Percentiles rank a stretch among this genome's conserved stretches.
Evolutionary conservation across 768 basidiomycete genomes (phyloP).

Genomic region (Mycena maculata): DNA sequence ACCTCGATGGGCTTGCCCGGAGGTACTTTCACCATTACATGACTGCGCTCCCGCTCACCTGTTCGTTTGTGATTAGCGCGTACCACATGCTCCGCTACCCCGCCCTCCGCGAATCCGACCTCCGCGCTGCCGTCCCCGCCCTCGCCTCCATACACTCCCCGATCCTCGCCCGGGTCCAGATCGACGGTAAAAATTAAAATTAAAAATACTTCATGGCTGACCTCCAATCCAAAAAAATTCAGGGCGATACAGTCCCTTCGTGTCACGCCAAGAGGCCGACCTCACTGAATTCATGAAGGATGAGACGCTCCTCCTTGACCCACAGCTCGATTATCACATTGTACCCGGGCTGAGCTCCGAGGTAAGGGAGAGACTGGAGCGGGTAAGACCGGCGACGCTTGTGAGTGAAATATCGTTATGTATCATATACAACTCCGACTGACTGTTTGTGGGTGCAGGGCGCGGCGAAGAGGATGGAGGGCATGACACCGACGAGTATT

Average conservation of each 20-base stretch:
- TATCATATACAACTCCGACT: constrained; percentile 52
- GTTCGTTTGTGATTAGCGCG: too few relatives aligned
- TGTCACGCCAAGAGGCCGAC: constrained; percentile 81
- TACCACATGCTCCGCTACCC: constrained; percentile 79
- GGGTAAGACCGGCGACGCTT: constrained; percentile 74
- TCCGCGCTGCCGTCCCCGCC: constrained; percentile 60
- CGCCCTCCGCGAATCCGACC: constrained; percentile 54
- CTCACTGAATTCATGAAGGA: constrained; percentile 80
- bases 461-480: constrained; percentile 93
- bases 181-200: constrained; percentile 67
- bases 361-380: constrained; percentile 71
- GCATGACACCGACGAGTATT: constrained; percentile 87
- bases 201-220: background rate
- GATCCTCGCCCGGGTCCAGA: constrained; percentile 70
- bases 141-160: constrained; percentile 62
- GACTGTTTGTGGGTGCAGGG: constrained; percentile 60
- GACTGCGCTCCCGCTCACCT: too few relatives aligned
- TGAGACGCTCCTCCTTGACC: constrained; percentile 76
- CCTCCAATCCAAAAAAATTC: constrained; percentile 38
- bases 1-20: constrained; percentile 56
- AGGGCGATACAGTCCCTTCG: constrained; percentile 72
- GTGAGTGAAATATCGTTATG: too few relatives aligned
- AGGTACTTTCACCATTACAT: constrained; percentile 48
- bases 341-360: constrained; percentile 82
- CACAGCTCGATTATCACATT: constrained; percentile 73